These are phyloP conservation scores for Cokeromyces recurvatus DNA, from an alignment of 371 early-diverging fungal species.

Conservation along the genomic window DNA sequence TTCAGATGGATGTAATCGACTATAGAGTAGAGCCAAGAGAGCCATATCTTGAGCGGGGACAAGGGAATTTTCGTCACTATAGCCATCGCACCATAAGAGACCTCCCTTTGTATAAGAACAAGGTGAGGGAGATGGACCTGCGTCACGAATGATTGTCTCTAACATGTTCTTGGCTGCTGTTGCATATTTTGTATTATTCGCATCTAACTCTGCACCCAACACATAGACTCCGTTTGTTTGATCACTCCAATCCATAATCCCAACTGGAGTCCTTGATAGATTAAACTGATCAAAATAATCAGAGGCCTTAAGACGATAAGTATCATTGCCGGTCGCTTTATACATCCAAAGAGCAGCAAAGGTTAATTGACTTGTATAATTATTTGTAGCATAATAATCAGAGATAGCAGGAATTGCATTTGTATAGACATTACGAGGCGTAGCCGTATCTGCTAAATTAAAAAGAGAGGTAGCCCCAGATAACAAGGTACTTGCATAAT, in stretches of 20 bases:
- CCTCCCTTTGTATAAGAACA: constrained; percentile 52
- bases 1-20: constrained; percentile 15
- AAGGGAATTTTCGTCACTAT: constrained; percentile 43
- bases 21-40: constrained; percentile 38
- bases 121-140: constrained; percentile 22
- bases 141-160: constrained; percentile 20
- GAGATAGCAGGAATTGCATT: constrained; percentile 33
- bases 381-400: constrained; percentile 39
- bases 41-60: constrained; percentile 44
- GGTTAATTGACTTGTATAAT: constrained; percentile 50
- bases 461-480: constrained; percentile 41
- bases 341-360: constrained; percentile 65
- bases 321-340: constrained; percentile 41
- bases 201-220: constrained; percentile 46
- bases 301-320: constrained; percentile 45
- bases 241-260: constrained; percentile 52
- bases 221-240: constrained; percentile 47
- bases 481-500: constrained; percentile 34
- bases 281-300: constrained; percentile 42
- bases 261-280: constrained; percentile 2
- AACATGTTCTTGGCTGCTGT: constrained; percentile 30
- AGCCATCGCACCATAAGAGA: constrained; percentile 50
- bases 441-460: constrained; percentile 44
- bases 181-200: constrained; percentile 32
- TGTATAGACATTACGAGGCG: constrained; percentile 52